A percentile compares a stretch with the other conserved stretches of the same genome.
These are phyloP conservation scores for Pythium dissotocum DNA, from an alignment of 352 stramenopile species.

Conservation along the genomic window DNA sequence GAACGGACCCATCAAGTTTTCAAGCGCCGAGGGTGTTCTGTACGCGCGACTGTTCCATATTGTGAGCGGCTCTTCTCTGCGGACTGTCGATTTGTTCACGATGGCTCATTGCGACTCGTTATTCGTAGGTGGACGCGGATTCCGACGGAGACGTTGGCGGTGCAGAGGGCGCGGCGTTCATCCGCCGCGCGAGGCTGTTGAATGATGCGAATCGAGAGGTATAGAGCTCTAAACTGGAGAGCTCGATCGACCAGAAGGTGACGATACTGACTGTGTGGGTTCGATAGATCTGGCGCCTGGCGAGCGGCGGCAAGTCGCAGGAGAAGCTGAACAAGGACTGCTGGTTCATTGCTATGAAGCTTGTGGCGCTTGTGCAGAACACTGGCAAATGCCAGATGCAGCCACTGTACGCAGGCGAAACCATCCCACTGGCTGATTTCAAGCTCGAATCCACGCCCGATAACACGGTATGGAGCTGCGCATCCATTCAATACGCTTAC, in stretches of 20 bases:
- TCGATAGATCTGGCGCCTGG: constrained; percentile 79
- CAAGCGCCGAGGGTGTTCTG: constrained; percentile 75
- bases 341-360: constrained; percentile 91
- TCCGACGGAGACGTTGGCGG: constrained; percentile 75
- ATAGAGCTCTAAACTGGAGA: neutral
- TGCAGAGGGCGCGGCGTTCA: constrained; percentile 76
- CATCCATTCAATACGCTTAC: neutral
- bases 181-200: constrained; percentile 69
- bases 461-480: constrained; percentile 46
- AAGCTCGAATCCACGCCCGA: constrained; percentile 78
- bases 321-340: constrained; percentile 87
- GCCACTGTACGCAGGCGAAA: constrained; percentile 71
- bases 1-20: constrained; percentile 86
- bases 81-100: neutral
- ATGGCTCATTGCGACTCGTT: neutral
- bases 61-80: constrained; percentile 30
- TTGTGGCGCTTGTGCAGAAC: constrained; percentile 85
- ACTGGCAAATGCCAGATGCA: constrained; percentile 85
- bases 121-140: constrained; percentile 71
- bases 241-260: neutral
- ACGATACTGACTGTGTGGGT: neutral
- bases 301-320: constrained; percentile 87
- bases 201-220: constrained; percentile 88
- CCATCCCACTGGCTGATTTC: constrained; percentile 74
- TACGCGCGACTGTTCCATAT: constrained; percentile 86